Evolutionary conservation across 495 filamentous ascomycete species (phyloP).

Genomic region (Letharia columbiana): DNA sequence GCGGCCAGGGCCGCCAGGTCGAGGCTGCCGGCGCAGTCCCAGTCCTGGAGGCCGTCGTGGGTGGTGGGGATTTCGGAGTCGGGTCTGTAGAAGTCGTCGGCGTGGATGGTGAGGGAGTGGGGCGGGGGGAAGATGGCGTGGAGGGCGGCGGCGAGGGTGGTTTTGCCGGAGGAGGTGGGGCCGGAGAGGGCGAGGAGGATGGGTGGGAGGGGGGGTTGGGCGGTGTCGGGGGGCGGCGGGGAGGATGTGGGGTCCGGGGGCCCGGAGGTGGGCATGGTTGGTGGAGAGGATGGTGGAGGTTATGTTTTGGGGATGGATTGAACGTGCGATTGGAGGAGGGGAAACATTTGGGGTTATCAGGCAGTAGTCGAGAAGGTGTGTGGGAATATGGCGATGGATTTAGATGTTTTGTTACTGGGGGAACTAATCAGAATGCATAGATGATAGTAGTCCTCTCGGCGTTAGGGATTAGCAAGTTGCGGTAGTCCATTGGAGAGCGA

Average conservation of each 20-base stretch:
- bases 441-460: not conserved
- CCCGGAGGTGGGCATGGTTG: not conserved
- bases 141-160: conserved; percentile 65
- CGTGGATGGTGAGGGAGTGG: conserved; percentile 46
- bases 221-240: not conserved
- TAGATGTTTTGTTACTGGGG: not conserved
- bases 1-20: conserved; percentile 66
- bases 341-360: not conserved
- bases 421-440: not conserved
- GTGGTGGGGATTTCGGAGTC: conserved; percentile 61
- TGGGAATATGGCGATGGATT: not conserved
- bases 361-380: not conserved
- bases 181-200: conserved; percentile 66
- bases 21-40: conserved; percentile 74
- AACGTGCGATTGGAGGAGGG: not conserved
- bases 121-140: conserved; percentile 55
- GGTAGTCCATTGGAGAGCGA: not conserved
- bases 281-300: not conserved
- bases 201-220: conserved; percentile 24
- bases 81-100: conserved; percentile 85
- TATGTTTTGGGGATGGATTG: not conserved
- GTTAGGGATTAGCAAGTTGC: not conserved
- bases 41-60: conserved; percentile 47
- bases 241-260: not conserved
- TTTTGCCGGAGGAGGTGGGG: conserved; percentile 71